Evolutionary conservation across 208 protist species (phyloP).

Genomic region (Leishmania guyanensis): DNA sequence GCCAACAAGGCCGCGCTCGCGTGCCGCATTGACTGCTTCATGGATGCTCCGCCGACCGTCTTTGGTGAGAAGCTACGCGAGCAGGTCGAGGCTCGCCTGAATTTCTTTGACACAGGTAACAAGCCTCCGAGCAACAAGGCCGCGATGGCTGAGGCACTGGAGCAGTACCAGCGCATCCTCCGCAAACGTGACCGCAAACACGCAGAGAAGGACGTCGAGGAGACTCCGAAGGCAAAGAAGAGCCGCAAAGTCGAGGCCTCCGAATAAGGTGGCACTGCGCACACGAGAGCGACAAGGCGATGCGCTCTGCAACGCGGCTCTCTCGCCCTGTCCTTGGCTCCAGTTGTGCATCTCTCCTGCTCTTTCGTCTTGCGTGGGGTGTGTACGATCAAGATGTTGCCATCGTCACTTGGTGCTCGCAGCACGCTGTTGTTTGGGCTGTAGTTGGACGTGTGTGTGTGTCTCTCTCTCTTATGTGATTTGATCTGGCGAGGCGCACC

Average conservation of each 20-base stretch:
- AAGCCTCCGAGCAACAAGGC: constrained; percentile 94
- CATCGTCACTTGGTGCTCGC: neutral
- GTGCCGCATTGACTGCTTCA: constrained; percentile 97
- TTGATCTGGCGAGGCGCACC: neutral
- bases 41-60: constrained; percentile 86
- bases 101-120: constrained; percentile 98
- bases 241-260: constrained; percentile 54
- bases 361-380: neutral
- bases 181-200: constrained; percentile 65
- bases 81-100: constrained; percentile 98
- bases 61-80: constrained; percentile 96
- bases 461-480: neutral
- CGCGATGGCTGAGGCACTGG: constrained; percentile 96
- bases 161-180: constrained; percentile 85
- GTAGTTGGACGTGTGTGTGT: neutral
- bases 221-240: constrained; percentile 63
- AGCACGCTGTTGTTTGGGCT: neutral
- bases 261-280: constrained; percentile 33
- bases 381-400: neutral
- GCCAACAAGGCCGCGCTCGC: constrained; percentile 99
- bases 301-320: neutral
- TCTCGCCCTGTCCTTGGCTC: neutral
- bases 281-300: neutral
- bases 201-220: constrained; percentile 23
- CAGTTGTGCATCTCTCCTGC: neutral